Evolutionary conservation across 2,329 filamentous ascomycete genomes (phyloP).

Genomic region (Fusarium napiforme): DNA sequence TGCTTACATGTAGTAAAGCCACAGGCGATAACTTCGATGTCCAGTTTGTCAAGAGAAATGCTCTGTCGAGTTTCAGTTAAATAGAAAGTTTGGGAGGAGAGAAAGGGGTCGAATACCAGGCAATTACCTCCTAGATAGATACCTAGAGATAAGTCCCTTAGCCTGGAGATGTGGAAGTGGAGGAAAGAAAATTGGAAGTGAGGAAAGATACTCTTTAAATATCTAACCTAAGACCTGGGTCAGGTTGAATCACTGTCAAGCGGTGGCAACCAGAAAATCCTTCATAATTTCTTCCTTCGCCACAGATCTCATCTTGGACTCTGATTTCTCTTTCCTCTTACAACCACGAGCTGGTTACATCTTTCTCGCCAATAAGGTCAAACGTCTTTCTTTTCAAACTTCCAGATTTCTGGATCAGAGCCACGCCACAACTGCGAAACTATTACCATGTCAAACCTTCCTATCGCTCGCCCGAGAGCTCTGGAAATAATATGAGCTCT

Average conservation of each 20-base stretch:
- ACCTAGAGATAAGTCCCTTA: neutral
- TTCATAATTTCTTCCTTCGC: neutral
- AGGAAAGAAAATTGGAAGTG: neutral
- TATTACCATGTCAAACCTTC: neutral
- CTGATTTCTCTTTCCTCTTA: neutral
- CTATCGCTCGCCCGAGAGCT: neutral
- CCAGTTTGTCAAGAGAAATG: neutral
- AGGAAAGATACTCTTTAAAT: neutral
- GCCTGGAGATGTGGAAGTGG: neutral
- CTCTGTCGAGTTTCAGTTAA: neutral
- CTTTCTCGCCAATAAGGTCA: neutral
- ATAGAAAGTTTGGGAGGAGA: neutral
- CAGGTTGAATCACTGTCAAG: neutral
- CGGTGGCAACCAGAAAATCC: neutral
- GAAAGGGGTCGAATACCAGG: neutral
- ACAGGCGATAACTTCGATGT: neutral
- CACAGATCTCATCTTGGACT: neutral
- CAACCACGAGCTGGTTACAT: neutral
- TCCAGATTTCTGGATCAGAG: neutral
- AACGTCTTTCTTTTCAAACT: neutral
- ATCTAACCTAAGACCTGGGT: neutral
- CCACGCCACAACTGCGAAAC: neutral
- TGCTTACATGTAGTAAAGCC: neutral
- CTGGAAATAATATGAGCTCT: neutral
- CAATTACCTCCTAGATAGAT: neutral